Conservation (phyloP, 345 rosid genomes). For the Brassica cretica region DNA sequence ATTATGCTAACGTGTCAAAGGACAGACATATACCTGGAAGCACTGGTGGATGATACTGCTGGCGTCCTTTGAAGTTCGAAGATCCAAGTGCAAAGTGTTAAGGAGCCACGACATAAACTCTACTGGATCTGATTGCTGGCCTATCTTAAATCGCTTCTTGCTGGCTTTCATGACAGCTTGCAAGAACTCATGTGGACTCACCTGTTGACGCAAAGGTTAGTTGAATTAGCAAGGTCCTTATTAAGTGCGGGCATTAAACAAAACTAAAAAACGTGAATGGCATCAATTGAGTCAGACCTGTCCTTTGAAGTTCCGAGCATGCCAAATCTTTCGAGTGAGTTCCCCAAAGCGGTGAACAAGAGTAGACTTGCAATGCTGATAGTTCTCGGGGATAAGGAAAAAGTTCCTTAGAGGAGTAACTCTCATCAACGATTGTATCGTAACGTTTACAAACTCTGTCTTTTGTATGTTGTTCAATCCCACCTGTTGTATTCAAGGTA, state of each 20-base stretch:
- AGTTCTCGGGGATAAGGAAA: constrained; percentile 90
- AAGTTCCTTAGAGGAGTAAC: constrained; percentile 88
- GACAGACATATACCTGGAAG: constrained; percentile 66
- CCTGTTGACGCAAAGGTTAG: constrained; percentile 50
- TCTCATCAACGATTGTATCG: constrained; percentile 93
- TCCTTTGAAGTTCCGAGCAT: constrained; percentile 94
- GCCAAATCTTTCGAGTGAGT: constrained; percentile 94
- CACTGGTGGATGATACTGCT: constrained; percentile 83
- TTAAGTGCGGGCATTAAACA: neutral
- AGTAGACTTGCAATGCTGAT: constrained; percentile 72
- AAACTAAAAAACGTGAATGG: neutral
- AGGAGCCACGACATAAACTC: constrained; percentile 99
- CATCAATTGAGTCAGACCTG: constrained; percentile 55
- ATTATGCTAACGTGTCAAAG: neutral
- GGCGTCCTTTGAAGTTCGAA: constrained; percentile 57
- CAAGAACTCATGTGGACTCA: constrained; percentile 97
- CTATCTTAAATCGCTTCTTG: constrained; percentile 81
- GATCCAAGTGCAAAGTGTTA: constrained; percentile 77
- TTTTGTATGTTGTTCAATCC: constrained; percentile 94
- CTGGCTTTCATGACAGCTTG: constrained; percentile 98
- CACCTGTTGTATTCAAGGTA: constrained; percentile 53
- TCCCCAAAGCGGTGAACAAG: constrained; percentile 96
- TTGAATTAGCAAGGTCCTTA: neutral
- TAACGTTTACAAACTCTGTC: constrained; percentile 96
- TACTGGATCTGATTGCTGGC: constrained; percentile 90